These are phyloP conservation scores for Annulohypoxylon stygium DNA, from an alignment of 495 filamentous ascomycete genomes.

Conservation along the genomic window DNA sequence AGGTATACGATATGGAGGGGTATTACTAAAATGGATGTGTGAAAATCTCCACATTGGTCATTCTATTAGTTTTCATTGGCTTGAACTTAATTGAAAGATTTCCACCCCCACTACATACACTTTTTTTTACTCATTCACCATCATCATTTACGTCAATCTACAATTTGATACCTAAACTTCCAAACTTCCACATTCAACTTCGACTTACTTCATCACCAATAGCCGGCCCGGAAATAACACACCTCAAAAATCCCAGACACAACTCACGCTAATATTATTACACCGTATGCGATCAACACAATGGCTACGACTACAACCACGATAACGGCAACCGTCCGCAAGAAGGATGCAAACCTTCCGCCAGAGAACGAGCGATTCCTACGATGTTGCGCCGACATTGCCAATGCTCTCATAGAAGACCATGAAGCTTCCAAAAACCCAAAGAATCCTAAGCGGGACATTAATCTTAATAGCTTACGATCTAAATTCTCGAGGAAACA, in stretches of 20 bases:
- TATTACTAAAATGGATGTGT: neutral
- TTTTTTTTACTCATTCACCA: slow-evolving; percentile 1
- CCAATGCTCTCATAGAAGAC: slow-evolving; percentile 91
- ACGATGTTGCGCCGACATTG: slow-evolving; percentile 94
- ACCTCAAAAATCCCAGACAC: neutral
- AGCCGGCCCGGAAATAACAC: no score
- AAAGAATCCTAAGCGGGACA: slow-evolving; percentile 78
- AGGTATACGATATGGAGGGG: neutral
- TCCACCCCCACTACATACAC: slow-evolving; percentile 13
- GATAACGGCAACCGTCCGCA: slow-evolving; percentile 49
- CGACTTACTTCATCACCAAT: neutral
- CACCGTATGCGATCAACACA: slow-evolving; percentile 18
- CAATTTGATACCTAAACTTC: neutral
- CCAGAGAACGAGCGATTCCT: slow-evolving; percentile 95
- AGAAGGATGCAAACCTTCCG: slow-evolving; percentile 79
- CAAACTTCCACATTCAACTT: neutral
- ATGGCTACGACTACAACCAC: slow-evolving; percentile 59
- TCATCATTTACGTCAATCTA: neutral
- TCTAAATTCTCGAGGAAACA: slow-evolving; percentile 93
- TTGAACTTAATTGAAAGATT: neutral
- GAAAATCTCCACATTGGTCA: slow-evolving; percentile 4
- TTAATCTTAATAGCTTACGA: slow-evolving; percentile 92
- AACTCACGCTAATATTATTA: neutral
- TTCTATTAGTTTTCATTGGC: slow-evolving; percentile 14
- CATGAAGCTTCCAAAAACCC: slow-evolving; percentile 82